phyloP scores from a whole-genome alignment of 306 rosid genomes.

The Medicago arabica region DNA sequence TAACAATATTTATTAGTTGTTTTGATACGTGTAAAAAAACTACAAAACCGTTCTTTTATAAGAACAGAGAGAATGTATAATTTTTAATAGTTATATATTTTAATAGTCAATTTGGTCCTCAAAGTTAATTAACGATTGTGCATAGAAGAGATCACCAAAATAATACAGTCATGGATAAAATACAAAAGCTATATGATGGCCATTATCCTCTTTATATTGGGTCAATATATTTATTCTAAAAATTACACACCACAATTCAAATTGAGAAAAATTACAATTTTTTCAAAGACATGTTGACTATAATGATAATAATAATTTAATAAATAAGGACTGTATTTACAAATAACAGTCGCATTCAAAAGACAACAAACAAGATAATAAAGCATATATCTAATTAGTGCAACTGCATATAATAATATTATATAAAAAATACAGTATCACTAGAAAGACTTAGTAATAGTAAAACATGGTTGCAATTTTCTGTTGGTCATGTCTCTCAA shows the following conservation, averaged over 20 bases:
- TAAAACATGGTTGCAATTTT: constrained; percentile 36
- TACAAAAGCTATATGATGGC: constrained; percentile 12
- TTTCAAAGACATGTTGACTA: constrained; percentile 6
- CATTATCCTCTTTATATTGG: background rate
- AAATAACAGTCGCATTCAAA: constrained; percentile 42
- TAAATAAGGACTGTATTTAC: constrained; percentile 58
- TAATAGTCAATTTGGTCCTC: no score
- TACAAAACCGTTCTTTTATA: no score
- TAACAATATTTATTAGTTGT: no score
- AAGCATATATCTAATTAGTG: constrained; percentile 39
- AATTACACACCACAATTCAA: constrained; percentile 24
- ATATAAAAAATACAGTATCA: constrained; percentile 45
- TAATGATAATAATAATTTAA: constrained; percentile 35
- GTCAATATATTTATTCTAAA: background rate
- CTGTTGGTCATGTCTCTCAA: background rate
- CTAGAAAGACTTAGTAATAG: constrained; percentile 39
- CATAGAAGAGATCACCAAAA: background rate
- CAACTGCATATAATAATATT: constrained; percentile 49
- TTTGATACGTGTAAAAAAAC: no score
- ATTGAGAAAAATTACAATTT: constrained; percentile 26
- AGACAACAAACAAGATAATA: constrained; percentile 43
- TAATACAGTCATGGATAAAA: background rate
- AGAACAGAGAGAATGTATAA: no score
- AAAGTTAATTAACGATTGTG: background rate
- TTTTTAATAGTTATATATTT: no score